phyloP scores from a whole-genome alignment of 2,329 filamentous ascomycete genomes.

The Didymella exigua region DNA sequence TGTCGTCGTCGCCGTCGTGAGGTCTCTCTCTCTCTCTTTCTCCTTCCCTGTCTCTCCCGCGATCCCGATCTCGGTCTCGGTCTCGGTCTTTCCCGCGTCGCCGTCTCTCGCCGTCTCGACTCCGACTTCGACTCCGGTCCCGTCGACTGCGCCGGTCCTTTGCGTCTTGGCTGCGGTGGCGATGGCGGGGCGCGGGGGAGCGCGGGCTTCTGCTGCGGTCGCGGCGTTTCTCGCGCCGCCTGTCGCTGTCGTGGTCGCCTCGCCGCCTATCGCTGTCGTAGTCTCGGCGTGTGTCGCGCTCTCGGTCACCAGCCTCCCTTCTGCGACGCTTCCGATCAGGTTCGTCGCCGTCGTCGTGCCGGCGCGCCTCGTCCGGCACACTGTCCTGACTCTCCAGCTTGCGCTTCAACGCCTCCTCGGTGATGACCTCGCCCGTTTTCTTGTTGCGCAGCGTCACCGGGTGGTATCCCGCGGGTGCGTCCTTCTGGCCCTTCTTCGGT shows the following conservation, averaged over 20 bases:
- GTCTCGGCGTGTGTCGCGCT: slow-evolving; percentile 16
- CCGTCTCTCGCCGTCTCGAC: slow-evolving; percentile 30
- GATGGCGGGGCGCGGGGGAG: slow-evolving; percentile 31
- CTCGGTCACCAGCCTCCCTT: slow-evolving; percentile 18
- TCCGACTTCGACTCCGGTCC: slow-evolving; percentile 23
- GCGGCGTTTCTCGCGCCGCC: slow-evolving; percentile 24
- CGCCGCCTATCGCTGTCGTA: background rate
- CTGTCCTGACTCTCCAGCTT: slow-evolving; percentile 57
- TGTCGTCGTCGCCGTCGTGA: too few species aligned
- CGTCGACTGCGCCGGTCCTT: slow-evolving; percentile 26
- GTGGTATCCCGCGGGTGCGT: slow-evolving; percentile 60
- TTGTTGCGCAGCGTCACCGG: slow-evolving; percentile 67
- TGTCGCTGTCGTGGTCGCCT: slow-evolving; percentile 21
- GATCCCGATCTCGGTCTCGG: slow-evolving; percentile 13
- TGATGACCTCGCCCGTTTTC: slow-evolving; percentile 65
- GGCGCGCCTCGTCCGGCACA: slow-evolving; percentile 45
- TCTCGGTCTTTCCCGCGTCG: slow-evolving; percentile 36
- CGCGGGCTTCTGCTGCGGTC: slow-evolving; percentile 37
- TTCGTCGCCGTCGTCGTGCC: slow-evolving; percentile 24
- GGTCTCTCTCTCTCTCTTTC: too few species aligned
- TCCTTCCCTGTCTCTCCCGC: background rate
- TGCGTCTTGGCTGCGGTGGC: slow-evolving; percentile 34
- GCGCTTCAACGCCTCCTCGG: slow-evolving; percentile 65
- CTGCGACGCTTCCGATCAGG: slow-evolving; percentile 1
- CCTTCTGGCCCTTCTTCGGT: slow-evolving; percentile 54